Evolutionary conservation across 164 flowering plant species (phyloP), one percentile per base, ranked within the genome.

Genomic region (Hamamelis virginiana): DNA sequence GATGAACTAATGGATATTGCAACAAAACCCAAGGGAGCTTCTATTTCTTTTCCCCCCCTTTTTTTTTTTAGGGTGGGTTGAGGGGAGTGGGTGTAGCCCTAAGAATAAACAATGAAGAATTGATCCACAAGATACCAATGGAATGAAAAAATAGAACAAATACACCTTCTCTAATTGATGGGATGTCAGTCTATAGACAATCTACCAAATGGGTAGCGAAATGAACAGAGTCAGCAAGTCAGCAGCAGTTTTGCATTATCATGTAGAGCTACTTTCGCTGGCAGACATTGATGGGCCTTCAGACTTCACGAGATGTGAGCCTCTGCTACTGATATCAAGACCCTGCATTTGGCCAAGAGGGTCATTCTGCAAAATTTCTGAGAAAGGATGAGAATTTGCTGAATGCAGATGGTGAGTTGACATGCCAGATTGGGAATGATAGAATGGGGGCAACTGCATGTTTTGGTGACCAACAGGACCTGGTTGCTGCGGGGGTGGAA

Each of bases 221-320:
- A 68, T 72, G 50, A 19, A 58, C 48, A 65, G 23, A 62, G 77
- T 76, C 78, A 75, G 74, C 69, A 59, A 33, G 33, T 65, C 48
- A 45, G 57, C 25, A 65, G 60, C 59, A 26, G 60, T 44, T 52
- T 21, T 62, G 60, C 26, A 61, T 81, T 75, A 89, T 69, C 83
- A 82, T 57, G 89, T 85, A 68, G 75, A 80, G 84, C 90, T 88
- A 79, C 98, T 93, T 80, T 91, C 95, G 50, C 89, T 85, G 52
- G 93, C 95, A 23, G 98, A 91, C 14, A 91, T 70, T 0, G 95
- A 86, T 25, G 95, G 84, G 62, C 86, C 92, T 81, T 91, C 96
- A 1, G 93, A 81, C 68, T 93, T 93, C 76, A 91, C 87, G 9
- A 80, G 63, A 68, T 75, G 79, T 53, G 90, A 56, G 52, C 81